These are phyloP conservation scores for Venturiaceae sp. DNA, from an alignment of 2,329 filamentous ascomycete species.

Conservation along the genomic window DNA sequence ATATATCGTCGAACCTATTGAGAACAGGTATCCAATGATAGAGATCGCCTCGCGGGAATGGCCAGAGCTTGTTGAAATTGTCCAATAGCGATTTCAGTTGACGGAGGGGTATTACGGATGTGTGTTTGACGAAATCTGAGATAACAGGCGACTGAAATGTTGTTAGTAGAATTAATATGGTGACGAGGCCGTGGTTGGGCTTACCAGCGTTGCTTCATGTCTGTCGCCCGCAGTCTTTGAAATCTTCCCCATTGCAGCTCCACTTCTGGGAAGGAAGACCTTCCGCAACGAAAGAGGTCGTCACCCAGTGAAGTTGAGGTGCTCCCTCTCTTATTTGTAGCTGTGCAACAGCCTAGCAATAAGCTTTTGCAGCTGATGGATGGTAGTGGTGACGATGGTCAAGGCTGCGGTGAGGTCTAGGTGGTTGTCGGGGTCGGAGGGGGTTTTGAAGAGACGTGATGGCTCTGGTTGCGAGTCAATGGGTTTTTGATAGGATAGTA, in stretches of 20 bases:
- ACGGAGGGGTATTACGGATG: slow-evolving; percentile 59
- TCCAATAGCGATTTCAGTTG: slow-evolving; percentile 68
- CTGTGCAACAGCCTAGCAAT: neutral
- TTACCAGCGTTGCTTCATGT: slow-evolving; percentile 43
- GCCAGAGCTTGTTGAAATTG: slow-evolving; percentile 82
- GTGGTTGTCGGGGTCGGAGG: neutral
- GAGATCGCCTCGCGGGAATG: slow-evolving; percentile 86
- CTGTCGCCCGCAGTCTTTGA: slow-evolving; percentile 44
- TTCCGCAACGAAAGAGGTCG: slow-evolving; percentile 14
- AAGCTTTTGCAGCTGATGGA: neutral
- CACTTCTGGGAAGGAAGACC: slow-evolving; percentile 23
- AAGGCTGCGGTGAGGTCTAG: neutral
- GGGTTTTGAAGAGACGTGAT: neutral
- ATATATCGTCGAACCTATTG: slow-evolving; percentile 83
- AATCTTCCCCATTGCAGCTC: slow-evolving; percentile 41
- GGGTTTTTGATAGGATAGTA: neutral
- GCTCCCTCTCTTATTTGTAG: neutral
- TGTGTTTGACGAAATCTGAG: slow-evolving; percentile 65
- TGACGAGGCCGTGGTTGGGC: slow-evolving; percentile 9
- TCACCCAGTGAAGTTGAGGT: neutral
- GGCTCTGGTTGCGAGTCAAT: neutral
- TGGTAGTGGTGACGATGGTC: neutral
- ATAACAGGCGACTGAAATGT: slow-evolving; percentile 71
- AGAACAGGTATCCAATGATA: slow-evolving; percentile 97
- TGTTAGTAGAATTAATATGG: neutral